phyloP scores from a whole-genome alignment of 306 rosid genomes.

The Erythrophleum fordii region DNA sequence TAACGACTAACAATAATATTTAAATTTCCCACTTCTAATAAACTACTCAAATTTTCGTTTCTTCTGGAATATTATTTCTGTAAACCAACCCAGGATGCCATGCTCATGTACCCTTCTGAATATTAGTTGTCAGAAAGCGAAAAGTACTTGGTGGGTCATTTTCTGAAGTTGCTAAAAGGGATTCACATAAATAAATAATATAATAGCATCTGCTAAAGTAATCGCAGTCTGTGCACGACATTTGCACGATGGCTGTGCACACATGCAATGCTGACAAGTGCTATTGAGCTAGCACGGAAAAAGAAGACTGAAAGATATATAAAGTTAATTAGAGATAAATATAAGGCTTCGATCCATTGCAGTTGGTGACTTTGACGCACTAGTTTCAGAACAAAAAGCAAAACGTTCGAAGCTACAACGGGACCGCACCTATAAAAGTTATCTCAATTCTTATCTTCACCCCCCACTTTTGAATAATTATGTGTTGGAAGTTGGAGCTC shows the following conservation, averaged over 20 bases:
- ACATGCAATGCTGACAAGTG: neutral
- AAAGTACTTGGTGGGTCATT: neutral
- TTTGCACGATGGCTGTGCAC: neutral
- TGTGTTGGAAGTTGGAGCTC: neutral
- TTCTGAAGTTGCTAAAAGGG: neutral
- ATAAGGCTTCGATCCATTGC: neutral
- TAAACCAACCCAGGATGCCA: too few relatives aligned
- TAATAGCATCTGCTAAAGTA: neutral
- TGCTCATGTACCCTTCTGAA: neutral
- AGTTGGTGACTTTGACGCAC: neutral
- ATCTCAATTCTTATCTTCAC: conserved; percentile 12
- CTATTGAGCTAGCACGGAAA: neutral
- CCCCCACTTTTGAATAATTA: neutral
- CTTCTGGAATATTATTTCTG: too few relatives aligned
- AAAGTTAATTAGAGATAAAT: neutral
- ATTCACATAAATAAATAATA: too few relatives aligned
- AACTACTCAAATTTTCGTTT: too few relatives aligned
- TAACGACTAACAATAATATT: too few relatives aligned
- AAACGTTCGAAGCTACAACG: neutral
- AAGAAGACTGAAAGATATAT: neutral
- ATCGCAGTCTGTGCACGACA: neutral
- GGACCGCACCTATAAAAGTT: neutral
- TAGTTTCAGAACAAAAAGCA: neutral
- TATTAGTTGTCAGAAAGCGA: neutral
- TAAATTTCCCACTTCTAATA: too few relatives aligned